Percentiles rank a stretch among this genome's conserved stretches.
Conservation (phyloP, 2,329 filamentous ascomycete species). For the Clarireedia monteithiana region DNA sequence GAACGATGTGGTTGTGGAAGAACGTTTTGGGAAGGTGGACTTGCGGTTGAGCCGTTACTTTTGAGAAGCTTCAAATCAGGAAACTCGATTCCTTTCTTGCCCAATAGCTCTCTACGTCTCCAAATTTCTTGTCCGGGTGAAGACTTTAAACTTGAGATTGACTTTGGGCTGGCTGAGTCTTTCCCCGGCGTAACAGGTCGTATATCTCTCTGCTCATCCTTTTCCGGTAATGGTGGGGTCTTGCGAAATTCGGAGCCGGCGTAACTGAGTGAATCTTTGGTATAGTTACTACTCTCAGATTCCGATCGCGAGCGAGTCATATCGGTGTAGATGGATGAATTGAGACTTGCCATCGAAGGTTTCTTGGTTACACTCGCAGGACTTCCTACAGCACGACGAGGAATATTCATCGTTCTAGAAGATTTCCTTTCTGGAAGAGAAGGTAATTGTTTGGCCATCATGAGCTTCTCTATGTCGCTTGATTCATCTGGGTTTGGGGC, state of each 20-base stretch:
- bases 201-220: constrained; percentile 15
- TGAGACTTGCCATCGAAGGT: constrained; percentile 18
- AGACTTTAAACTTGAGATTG: constrained; percentile 15
- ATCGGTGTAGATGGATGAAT: constrained; percentile 23
- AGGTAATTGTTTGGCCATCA: constrained; percentile 13
- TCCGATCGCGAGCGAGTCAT: constrained; percentile 13
- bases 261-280: constrained; percentile 21
- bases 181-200: constrained; percentile 11
- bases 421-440: constrained; percentile 15
- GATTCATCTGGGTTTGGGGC: constrained; percentile 6
- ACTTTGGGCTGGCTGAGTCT: not conserved
- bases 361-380: constrained; percentile 9
- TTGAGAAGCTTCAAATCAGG: constrained; percentile 25
- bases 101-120: constrained; percentile 23
- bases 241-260: constrained; percentile 18
- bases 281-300: constrained; percentile 19
- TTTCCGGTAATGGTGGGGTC: constrained; percentile 20
- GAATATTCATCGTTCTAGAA: constrained; percentile 16
- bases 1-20: constrained; percentile 11
- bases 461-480: not conserved
- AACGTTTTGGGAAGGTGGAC: constrained; percentile 19
- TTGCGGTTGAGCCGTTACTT: constrained; percentile 28
- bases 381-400: constrained; percentile 23
- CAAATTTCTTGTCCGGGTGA: constrained; percentile 24
- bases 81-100: constrained; percentile 22